Percentiles rank a stretch among this genome's conserved stretches.
These are phyloP conservation scores for Priceomyces fermenticarens DNA, from an alignment of 805 yeast species.

Conservation along the genomic window DNA sequence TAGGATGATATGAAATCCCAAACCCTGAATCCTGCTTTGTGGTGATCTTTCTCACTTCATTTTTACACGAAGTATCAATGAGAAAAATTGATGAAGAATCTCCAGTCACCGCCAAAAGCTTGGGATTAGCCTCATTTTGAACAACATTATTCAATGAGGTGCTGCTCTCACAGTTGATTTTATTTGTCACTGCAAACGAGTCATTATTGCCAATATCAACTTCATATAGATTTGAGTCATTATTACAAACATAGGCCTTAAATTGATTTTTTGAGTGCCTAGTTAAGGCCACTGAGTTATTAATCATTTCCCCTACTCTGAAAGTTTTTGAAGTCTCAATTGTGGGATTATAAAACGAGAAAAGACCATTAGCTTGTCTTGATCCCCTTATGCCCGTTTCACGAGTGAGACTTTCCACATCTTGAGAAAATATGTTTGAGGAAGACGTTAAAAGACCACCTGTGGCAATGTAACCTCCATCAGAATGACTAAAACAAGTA, in stretches of 20 bases:
- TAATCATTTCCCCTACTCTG: constrained; percentile 76
- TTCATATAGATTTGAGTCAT: constrained; percentile 69
- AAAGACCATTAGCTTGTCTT: constrained; percentile 54
- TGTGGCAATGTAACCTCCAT: constrained; percentile 45
- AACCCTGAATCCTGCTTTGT: constrained; percentile 78
- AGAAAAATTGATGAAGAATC: constrained; percentile 69
- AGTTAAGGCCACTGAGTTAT: constrained; percentile 68
- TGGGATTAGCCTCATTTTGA: constrained; percentile 46
- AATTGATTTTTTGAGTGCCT: constrained; percentile 38
- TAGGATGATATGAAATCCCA: constrained; percentile 74
- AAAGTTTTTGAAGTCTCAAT: constrained; percentile 48
- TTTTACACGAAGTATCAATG: constrained; percentile 37
- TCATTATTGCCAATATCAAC: constrained; percentile 55
- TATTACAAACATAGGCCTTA: constrained; percentile 73
- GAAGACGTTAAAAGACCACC: constrained; percentile 50
- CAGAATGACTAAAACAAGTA: constrained; percentile 59
- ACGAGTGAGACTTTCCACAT: constrained; percentile 19
- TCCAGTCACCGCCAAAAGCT: constrained; percentile 58
- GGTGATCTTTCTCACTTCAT: constrained; percentile 39
- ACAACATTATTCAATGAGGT: constrained; percentile 75
- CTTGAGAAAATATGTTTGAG: constrained; percentile 22
- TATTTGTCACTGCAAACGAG: constrained; percentile 36
- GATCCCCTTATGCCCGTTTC: constrained; percentile 7
- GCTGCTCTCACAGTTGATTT: constrained; percentile 48
- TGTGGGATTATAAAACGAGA: constrained; percentile 53